Evolutionary conservation across 106 monocot genomes (phyloP), one percentile per base, ranked within the genome.

Genomic region (Allium sativum): DNA sequence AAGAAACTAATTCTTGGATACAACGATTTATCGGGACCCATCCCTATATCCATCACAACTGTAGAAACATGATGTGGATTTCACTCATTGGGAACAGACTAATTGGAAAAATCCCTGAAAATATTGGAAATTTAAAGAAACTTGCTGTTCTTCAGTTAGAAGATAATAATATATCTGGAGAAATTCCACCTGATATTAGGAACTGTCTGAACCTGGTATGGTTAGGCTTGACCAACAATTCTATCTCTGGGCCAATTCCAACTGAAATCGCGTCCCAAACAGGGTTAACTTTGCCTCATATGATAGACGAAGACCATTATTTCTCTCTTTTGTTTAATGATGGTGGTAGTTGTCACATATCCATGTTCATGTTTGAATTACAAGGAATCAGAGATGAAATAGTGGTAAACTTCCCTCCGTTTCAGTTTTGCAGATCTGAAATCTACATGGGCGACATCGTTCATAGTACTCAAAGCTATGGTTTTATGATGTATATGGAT

Each of bases 401-500:
- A 68, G 73, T 80, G 10, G 69, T 61, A n/a, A 61, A 52, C 14
- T 65, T 67, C 31, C 50, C 68, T 10, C 17, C 61, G 3, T 71
- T 75, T 16, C 68, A 79, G 42, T 55, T 65, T 3, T 78, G 83
- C 56, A 65, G 72, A 1, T 42, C 65, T 0, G 75, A 71, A 2
- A 58, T 73, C 21, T 79, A 76, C 65, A 82, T 74, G 0, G 82
- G 75, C 17, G 65, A 52, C 7, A 70, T 72, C 0, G 70, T 65
- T 16, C 70, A 76, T 62, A 16, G 63, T 1, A 69, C 66, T 58
- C 9, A 31, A 18, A 69, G 58, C 61, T 76, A 76, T 31, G 76
- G 79, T 0, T 68, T 71, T 51, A 74, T 78, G 62, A 77, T 84
- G 9, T 79, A 80, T 56, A 59, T 86, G 8, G 91, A 92, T 47